Percentiles rank a stretch among this genome's conserved stretches.
Evolutionary conservation across 495 filamentous ascomycete genomes (phyloP).

Genomic region (Polyplosphaeria fusca): DNA sequence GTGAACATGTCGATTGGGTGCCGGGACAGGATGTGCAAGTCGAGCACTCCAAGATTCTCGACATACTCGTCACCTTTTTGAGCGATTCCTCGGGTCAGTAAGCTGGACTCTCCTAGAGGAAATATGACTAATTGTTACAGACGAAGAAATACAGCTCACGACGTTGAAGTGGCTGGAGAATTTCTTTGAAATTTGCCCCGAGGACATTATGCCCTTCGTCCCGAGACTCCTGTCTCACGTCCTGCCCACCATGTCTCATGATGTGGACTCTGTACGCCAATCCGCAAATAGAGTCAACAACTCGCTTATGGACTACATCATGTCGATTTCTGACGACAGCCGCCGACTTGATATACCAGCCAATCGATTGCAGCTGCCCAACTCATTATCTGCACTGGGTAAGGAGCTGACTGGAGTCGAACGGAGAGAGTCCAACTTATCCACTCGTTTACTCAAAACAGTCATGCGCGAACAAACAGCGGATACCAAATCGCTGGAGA

Average conservation of each 20-base stretch:
- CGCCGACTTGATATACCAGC: slow-evolving; percentile 44
- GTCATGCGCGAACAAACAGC: slow-evolving; percentile 21
- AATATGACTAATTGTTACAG: no score
- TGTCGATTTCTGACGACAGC: slow-evolving; percentile 78
- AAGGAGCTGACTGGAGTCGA: slow-evolving; percentile 49
- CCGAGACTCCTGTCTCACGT: slow-evolving; percentile 88
- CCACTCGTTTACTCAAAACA: slow-evolving; percentile 26
- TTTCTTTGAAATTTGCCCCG: slow-evolving; percentile 95
- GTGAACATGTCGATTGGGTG: slow-evolving; percentile 87
- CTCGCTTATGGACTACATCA: slow-evolving; percentile 85
- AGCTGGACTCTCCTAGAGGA: no score
- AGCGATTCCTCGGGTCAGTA: slow-evolving; percentile 65
- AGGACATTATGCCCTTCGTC: slow-evolving; percentile 94
- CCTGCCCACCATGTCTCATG: slow-evolving; percentile 90
- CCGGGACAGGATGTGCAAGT: slow-evolving; percentile 96
- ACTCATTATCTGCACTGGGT: slow-evolving; percentile 45
- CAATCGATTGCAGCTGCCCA: slow-evolving; percentile 36
- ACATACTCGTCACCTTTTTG: slow-evolving; percentile 87
- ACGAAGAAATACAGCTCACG: slow-evolving; percentile 87
- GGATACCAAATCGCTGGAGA: slow-evolving; percentile 43
- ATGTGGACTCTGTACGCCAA: slow-evolving; percentile 80
- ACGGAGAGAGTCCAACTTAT: slow-evolving; percentile 41
- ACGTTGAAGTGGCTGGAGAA: slow-evolving; percentile 92
- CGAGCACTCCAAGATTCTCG: slow-evolving; percentile 84
- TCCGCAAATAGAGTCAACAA: slow-evolving; percentile 86